Evolutionary conservation across 257 asterid genomes (phyloP), one percentile per base, ranked within the genome.

Genomic region (Penstemon newberryi): DNA sequence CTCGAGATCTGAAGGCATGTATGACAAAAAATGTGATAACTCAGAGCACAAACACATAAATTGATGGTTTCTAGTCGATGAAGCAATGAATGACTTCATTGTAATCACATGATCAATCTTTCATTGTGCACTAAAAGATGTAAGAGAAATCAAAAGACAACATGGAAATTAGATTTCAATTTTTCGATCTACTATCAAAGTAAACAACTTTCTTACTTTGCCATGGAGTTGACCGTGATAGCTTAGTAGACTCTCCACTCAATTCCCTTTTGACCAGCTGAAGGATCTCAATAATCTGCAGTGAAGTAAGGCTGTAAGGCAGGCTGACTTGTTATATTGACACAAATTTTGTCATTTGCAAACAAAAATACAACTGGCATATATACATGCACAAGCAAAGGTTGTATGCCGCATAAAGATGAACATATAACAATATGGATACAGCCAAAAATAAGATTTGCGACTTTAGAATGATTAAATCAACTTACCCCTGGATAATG

Each of bases 401-500:
- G 15, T 13, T 12, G 18, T 1, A 49, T 49, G 33, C 12, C 12
- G 6, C 52, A 49, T 13, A 15, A 15, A 45, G 9, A 60, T 57
- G 18, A 18, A 51, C 12, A 64, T 0, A 49, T 13, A 62, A 18
- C 8, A 73, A 3, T 41, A 44, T 0, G 37, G 10, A 63, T 8
- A 39, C 6, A 39, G 41, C 43, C 46, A 63, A 54, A 51, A 0
- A 63, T 56, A 65, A 38, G 19, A 33, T 8, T 45, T 5, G 42
- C n/a, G n/a, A 73, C 44, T 69, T 47, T 37, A 11, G 60, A 66
- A 65, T 19, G 56, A 38, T 18, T 3, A 39, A 58, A 46, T 67
- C 15, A 64, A 62, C 96, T 72, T 81, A 93, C 97, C 87, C 97
- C 99, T 40, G 96, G 91, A 74, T 93, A 90, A 77, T 90, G 97